Conservation (phyloP, 805 yeast species). For the Wickerhamiella sergipiensis region DNA sequence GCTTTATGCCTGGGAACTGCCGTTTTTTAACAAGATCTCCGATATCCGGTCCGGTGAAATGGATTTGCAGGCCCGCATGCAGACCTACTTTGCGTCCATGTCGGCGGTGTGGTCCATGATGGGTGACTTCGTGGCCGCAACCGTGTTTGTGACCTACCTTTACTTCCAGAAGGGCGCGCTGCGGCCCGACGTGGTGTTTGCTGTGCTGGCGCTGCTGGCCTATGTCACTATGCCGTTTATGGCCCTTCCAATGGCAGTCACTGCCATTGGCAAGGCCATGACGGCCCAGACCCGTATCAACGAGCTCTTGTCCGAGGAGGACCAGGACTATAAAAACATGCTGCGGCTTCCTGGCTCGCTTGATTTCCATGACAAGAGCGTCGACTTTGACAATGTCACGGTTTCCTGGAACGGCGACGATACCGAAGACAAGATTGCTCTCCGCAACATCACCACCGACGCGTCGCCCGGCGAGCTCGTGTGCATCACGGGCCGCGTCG, state of each 20-base stretch:
- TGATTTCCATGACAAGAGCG: constrained; percentile 46
- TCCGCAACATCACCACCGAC: constrained; percentile 37
- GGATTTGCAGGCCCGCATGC: constrained; percentile 42
- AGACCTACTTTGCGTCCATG: constrained; percentile 36
- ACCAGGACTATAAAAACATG: constrained; percentile 65
- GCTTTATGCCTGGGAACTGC: constrained; percentile 90
- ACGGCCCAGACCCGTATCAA: constrained; percentile 44
- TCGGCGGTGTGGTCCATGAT: constrained; percentile 68
- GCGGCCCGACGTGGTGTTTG: constrained; percentile 75
- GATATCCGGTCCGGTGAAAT: constrained; percentile 79
- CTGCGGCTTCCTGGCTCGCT: constrained; percentile 29
- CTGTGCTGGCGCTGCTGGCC: constrained; percentile 45
- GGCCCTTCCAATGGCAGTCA: constrained; percentile 76
- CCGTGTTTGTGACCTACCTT: constrained; percentile 76
- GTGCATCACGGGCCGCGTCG: constrained; percentile 78
- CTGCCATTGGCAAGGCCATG: constrained; percentile 72
- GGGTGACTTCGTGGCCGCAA: constrained; percentile 76
- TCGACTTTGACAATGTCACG: constrained; percentile 24
- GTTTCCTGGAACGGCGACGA: constrained; percentile 46
- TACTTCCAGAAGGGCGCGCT: constrained; percentile 48
- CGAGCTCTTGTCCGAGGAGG: constrained; percentile 51
- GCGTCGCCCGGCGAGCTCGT: constrained; percentile 62
- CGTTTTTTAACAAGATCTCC: constrained; percentile 60
- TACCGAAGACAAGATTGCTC: constrained; percentile 19
- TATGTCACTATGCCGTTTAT: constrained; percentile 79